Conservation (phyloP, 1,139 yeast genomes). For the Protomyces macrosporus region DNA sequence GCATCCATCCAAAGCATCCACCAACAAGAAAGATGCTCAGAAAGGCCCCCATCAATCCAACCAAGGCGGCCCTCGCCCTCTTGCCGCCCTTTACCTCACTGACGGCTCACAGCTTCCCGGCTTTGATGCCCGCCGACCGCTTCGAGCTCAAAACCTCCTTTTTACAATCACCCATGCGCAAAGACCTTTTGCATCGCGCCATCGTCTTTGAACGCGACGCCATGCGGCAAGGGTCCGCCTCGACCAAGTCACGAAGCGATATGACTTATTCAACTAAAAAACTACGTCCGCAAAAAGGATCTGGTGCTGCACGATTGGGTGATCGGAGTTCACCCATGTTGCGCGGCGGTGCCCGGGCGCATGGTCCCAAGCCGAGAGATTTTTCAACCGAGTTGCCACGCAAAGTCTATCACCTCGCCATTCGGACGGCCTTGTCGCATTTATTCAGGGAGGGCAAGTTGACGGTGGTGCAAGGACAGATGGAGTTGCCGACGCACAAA, state of each 20-base stretch:
- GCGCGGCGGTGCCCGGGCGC: constrained; percentile 83
- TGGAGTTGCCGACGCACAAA: constrained; percentile 40
- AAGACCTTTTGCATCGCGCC: constrained; percentile 91
- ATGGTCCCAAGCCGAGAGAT: constrained; percentile 82
- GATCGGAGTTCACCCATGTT: constrained; percentile 92
- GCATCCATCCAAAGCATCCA: neutral
- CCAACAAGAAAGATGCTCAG: neutral
- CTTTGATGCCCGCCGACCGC: constrained; percentile 6
- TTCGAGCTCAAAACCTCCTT: constrained; percentile 37
- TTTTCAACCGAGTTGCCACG: constrained; percentile 78
- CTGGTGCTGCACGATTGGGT: constrained; percentile 94
- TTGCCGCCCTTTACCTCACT: neutral
- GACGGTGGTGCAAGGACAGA: constrained; percentile 58
- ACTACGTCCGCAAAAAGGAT: constrained; percentile 83
- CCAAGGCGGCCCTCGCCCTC: neutral
- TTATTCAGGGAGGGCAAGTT: constrained; percentile 71
- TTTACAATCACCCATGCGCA: constrained; percentile 69
- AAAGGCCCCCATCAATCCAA: neutral
- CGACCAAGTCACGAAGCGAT: constrained; percentile 63
- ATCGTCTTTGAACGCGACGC: constrained; percentile 88
- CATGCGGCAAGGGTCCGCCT: constrained; percentile 81
- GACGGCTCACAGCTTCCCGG: constrained; percentile 17
- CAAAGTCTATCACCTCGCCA: constrained; percentile 68
- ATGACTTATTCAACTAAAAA: constrained; percentile 81
- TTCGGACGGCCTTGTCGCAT: constrained; percentile 73